A percentile compares a stretch with the other conserved stretches of the same genome.
Evolutionary conservation across 257 asterid genomes (phyloP).

Genomic region (Solanum lignicaule): DNA sequence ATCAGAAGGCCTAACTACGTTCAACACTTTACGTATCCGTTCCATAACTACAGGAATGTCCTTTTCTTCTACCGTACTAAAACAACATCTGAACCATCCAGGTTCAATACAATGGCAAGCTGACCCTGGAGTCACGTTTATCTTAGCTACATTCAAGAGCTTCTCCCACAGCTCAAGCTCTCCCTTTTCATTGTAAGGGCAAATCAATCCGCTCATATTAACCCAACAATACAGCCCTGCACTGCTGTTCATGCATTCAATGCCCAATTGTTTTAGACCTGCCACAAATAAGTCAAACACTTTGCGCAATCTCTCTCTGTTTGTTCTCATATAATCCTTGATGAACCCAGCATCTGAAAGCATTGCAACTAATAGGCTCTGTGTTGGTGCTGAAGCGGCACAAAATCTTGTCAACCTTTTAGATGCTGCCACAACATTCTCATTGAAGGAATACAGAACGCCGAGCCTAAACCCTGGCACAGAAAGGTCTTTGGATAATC

Average conservation of each 20-base stretch:
- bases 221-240: constrained; percentile 92
- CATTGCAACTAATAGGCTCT: constrained; percentile 60
- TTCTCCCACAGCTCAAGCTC: constrained; percentile 92
- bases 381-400: constrained; percentile 80
- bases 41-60: constrained; percentile 66
- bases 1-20: constrained; percentile 53
- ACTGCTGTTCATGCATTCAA: constrained; percentile 55
- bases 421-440: constrained; percentile 74
- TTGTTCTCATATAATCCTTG: constrained; percentile 40
- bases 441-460: constrained; percentile 66
- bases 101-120: constrained; percentile 98
- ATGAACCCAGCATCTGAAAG: constrained; percentile 65
- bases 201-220: constrained; percentile 78
- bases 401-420: constrained; percentile 69
- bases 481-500: constrained; percentile 77
- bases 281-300: constrained; percentile 48
- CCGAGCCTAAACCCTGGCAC: constrained; percentile 94
- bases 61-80: constrained; percentile 43
- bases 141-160: constrained; percentile 57
- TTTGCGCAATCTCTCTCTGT: constrained; percentile 44
- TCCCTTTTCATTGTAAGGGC: constrained; percentile 73
- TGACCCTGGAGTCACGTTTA: constrained; percentile 80
- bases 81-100: constrained; percentile 96
- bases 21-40: constrained; percentile 61
- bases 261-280: constrained; percentile 53